These are phyloP conservation scores for Aspergillus sparsus DNA, from an alignment of 495 filamentous ascomycete genomes.

Conservation along the genomic window DNA sequence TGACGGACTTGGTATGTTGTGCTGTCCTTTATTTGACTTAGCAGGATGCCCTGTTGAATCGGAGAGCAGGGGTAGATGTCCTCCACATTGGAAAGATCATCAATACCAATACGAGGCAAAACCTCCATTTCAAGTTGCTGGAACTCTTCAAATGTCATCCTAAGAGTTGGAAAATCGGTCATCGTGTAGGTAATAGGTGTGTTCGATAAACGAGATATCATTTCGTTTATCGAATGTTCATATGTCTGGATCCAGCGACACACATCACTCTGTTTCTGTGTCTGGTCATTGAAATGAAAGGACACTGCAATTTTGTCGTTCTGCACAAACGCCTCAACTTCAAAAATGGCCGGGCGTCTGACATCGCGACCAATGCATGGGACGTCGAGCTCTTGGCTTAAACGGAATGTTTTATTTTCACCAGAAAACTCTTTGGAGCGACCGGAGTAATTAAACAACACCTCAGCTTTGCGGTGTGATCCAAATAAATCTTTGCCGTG, in stretches of 20 bases:
- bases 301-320: not conserved
- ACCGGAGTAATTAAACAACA: slow-evolving; percentile 16
- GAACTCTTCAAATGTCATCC: slow-evolving; percentile 5
- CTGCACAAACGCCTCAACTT: not conserved
- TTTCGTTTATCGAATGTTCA: not conserved
- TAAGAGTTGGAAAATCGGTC: slow-evolving; percentile 1
- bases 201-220: not conserved
- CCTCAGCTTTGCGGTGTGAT: slow-evolving; percentile 2
- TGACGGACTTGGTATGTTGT: slow-evolving; percentile 17
- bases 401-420: not conserved
- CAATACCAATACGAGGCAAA: slow-evolving; percentile 5
- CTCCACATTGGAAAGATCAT: not conserved
- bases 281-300: slow-evolving; percentile 1
- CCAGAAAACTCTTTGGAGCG: not conserved
- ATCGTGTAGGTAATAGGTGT: not conserved
- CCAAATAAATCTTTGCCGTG: slow-evolving; percentile 1
- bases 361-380: not conserved
- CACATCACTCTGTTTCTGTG: not conserved
- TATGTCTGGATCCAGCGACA: not conserved
- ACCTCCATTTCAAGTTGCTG: not conserved
- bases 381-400: not conserved
- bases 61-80: slow-evolving; percentile 20
- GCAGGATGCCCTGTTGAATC: slow-evolving; percentile 18
- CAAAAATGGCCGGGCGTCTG: not conserved
- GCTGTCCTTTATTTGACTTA: slow-evolving; percentile 17